These are phyloP conservation scores for Phragmites australis DNA, from an alignment of 176 grass and related monocot species.

Conservation along the genomic window DNA sequence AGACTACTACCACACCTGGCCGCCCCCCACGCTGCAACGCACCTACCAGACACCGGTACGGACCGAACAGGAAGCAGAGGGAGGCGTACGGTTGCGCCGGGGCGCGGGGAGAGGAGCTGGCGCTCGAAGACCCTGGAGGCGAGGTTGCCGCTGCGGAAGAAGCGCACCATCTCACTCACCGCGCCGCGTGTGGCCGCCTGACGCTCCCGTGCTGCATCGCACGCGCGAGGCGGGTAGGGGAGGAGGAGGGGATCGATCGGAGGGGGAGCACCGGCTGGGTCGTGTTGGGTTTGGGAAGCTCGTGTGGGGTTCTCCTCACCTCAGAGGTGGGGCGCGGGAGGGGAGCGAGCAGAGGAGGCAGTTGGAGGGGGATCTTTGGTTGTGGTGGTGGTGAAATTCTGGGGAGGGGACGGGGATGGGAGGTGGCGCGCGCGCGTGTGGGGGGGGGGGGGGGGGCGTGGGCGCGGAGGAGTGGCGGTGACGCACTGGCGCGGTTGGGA, in stretches of 20 bases:
- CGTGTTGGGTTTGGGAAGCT: not conserved
- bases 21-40: no score
- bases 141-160: slow-evolving; percentile 76
- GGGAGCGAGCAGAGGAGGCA: no score
- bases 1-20: no score
- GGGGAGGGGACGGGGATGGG: not conserved
- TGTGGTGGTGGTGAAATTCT: not conserved
- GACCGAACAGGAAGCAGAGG: not conserved
- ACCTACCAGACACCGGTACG: not conserved
- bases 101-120: slow-evolving; percentile 79
- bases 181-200: not conserved
- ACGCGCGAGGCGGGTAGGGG: not conserved
- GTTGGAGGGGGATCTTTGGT: not conserved
- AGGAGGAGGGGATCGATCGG: not conserved
- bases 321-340: not conserved
- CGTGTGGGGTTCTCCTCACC: not conserved
- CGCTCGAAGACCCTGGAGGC: slow-evolving; percentile 90
- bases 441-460: no score
- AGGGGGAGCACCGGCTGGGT: not conserved
- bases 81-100: slow-evolving; percentile 57
- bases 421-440: not conserved
- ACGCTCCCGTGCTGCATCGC: slow-evolving; percentile 40
- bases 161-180: slow-evolving; percentile 42
- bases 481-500: not conserved
- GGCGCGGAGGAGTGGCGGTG: no score